These are phyloP conservation scores for Peronospora belbahrii DNA, from an alignment of 352 stramenopile species.

Conservation along the genomic window DNA sequence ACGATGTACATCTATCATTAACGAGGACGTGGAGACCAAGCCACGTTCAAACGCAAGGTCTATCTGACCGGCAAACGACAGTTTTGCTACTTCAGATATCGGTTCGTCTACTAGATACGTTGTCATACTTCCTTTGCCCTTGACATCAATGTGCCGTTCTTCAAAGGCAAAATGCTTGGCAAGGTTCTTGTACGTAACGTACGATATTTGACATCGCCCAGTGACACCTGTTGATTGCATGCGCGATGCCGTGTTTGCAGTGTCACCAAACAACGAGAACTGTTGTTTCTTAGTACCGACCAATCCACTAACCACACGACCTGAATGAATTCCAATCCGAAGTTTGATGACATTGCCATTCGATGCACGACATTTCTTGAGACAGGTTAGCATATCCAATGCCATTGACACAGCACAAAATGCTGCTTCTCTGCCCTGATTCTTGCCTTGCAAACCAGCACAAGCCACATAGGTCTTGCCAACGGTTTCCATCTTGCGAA, in stretches of 20 bases:
- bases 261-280: constrained; percentile 92
- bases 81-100: constrained; percentile 48
- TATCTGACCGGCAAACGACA: constrained; percentile 50
- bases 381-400: constrained; percentile 60
- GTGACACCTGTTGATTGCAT: constrained; percentile 87
- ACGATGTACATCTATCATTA: constrained; percentile 26
- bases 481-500: constrained; percentile 91
- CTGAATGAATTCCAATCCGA: constrained; percentile 87
- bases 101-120: constrained; percentile 78
- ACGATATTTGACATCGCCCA: constrained; percentile 70
- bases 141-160: constrained; percentile 74
- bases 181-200: constrained; percentile 80
- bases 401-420: constrained; percentile 70
- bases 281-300: constrained; percentile 90
- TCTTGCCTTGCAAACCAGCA: constrained; percentile 75
- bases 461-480: constrained; percentile 89
- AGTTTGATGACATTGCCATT: constrained; percentile 85
- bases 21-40: constrained; percentile 48
- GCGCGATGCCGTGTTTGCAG: constrained; percentile 83
- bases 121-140: constrained; percentile 81
- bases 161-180: constrained; percentile 69
- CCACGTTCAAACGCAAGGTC: constrained; percentile 56
- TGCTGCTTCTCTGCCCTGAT: constrained; percentile 63
- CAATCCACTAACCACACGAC: constrained; percentile 80
- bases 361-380: constrained; percentile 62